phyloP scores from a whole-genome alignment of 2,329 filamentous ascomycete genomes.

The Colletotrichum eremochloae region DNA sequence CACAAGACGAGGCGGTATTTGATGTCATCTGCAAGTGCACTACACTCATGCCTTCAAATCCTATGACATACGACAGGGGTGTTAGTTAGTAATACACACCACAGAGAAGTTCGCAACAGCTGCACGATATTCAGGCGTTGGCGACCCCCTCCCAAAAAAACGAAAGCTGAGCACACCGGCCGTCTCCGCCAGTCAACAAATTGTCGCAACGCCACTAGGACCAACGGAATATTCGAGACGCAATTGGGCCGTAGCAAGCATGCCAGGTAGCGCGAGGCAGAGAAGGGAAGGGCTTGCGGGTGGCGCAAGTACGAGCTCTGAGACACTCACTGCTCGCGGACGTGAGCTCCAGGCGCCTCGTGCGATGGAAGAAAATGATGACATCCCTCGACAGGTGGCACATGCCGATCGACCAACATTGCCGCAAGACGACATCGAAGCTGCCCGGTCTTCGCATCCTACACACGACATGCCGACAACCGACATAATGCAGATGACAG shows the following conservation, averaged over 20 bases:
- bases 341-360: not conserved
- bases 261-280: not conserved
- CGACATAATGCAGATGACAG: not conserved
- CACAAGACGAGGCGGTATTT: not conserved
- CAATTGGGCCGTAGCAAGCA: not conserved
- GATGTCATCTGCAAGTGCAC: not conserved
- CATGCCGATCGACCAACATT: not conserved
- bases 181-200: not conserved
- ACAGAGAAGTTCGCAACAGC: not conserved
- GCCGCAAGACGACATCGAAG: not conserved
- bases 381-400: conserved; percentile 16
- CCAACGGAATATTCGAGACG: not conserved
- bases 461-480: not conserved
- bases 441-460: not conserved
- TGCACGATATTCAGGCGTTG: not conserved
- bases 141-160: not conserved
- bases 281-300: not conserved
- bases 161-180: not conserved
- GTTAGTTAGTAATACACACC: not conserved
- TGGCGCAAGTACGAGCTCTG: not conserved
- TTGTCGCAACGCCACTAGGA: not conserved
- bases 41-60: not conserved
- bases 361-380: conserved; percentile 1
- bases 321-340: conserved; percentile 35
- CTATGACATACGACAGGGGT: not conserved